Percentiles rank a stretch among this genome's conserved stretches.
Evolutionary conservation across 495 filamentous ascomycete genomes (phyloP).

Genomic region (Annulohypoxylon bovei): DNA sequence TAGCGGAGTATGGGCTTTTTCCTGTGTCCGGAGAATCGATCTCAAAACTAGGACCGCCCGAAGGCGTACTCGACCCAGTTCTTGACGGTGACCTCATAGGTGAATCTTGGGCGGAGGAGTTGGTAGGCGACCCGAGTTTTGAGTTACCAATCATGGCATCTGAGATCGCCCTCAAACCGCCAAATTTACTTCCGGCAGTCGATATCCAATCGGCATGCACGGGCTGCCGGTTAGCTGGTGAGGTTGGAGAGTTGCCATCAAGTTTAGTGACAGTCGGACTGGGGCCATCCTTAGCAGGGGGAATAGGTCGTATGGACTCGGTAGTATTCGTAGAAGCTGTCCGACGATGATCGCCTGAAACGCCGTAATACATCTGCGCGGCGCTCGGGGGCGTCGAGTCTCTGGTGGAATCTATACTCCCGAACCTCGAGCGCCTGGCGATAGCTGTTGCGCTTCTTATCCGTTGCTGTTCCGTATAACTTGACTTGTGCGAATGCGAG

Average conservation of each 20-base stretch:
- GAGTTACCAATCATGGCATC: slow-evolving; percentile 74
- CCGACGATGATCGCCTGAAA: slow-evolving; percentile 56
- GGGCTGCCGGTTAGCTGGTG: slow-evolving; percentile 59
- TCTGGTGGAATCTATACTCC: slow-evolving; percentile 70
- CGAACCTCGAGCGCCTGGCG: slow-evolving; percentile 79
- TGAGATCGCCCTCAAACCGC: slow-evolving; percentile 81
- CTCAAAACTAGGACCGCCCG: slow-evolving; percentile 80
- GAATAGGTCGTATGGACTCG: slow-evolving; percentile 58
- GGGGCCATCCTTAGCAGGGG: slow-evolving; percentile 58
- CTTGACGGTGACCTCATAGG: slow-evolving; percentile 73
- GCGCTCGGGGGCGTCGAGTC: slow-evolving; percentile 53
- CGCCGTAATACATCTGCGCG: slow-evolving; percentile 71
- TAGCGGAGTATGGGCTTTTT: slow-evolving; percentile 62
- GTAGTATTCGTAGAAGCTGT: slow-evolving; percentile 61
- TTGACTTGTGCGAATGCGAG: slow-evolving; percentile 71
- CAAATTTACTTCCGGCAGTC: slow-evolving; percentile 61
- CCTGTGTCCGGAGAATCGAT: slow-evolving; percentile 74
- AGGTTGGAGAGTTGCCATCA: slow-evolving; percentile 64
- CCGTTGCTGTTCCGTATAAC: slow-evolving; percentile 76
- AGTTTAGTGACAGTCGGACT: slow-evolving; percentile 74
- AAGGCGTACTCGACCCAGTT: slow-evolving; percentile 88
- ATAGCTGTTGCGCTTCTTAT: slow-evolving; percentile 66
- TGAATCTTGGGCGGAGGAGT: slow-evolving; percentile 71
- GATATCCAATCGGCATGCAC: slow-evolving; percentile 62
- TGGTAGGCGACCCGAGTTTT: slow-evolving; percentile 60